Conservation (phyloP, 805 yeast species). For the Sugiyamaella qingdaonensis region DNA sequence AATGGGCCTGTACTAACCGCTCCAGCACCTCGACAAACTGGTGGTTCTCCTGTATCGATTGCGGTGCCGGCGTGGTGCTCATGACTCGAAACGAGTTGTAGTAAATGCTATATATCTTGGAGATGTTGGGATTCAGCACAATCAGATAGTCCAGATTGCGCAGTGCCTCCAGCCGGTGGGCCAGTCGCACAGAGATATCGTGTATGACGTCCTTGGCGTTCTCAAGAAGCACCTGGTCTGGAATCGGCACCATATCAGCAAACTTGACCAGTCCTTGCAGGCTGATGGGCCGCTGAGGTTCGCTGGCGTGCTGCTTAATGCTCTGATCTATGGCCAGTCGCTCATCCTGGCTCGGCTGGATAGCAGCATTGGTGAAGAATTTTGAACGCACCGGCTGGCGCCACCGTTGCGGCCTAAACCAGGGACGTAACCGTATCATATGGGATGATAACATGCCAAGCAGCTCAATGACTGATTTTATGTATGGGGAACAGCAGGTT, state of each 20-base stretch:
- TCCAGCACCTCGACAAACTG: constrained; percentile 50
- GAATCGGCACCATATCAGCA: constrained; percentile 25
- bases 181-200: constrained; percentile 39
- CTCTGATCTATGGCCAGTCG: constrained; percentile 8
- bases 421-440: background rate
- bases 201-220: constrained; percentile 30
- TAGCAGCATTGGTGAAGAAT: background rate
- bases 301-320: constrained; percentile 11
- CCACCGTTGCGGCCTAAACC: background rate
- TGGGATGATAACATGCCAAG: background rate
- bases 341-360: background rate
- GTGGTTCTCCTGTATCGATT: constrained; percentile 50
- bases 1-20: constrained; percentile 66
- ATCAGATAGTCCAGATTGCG: constrained; percentile 77
- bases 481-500: background rate
- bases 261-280: constrained; percentile 24
- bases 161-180: constrained; percentile 66
- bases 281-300: constrained; percentile 11
- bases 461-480: background rate
- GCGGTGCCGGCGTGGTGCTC: constrained; percentile 40
- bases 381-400: no score
- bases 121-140: constrained; percentile 80
- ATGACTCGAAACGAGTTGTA: constrained; percentile 60
- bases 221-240: constrained; percentile 27
- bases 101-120: constrained; percentile 70